Percentiles rank a stretch among this genome's conserved stretches.
Evolutionary conservation across 192 early-diverging fungal species (phyloP).

Genomic region (Haplosporangium gracile): DNA sequence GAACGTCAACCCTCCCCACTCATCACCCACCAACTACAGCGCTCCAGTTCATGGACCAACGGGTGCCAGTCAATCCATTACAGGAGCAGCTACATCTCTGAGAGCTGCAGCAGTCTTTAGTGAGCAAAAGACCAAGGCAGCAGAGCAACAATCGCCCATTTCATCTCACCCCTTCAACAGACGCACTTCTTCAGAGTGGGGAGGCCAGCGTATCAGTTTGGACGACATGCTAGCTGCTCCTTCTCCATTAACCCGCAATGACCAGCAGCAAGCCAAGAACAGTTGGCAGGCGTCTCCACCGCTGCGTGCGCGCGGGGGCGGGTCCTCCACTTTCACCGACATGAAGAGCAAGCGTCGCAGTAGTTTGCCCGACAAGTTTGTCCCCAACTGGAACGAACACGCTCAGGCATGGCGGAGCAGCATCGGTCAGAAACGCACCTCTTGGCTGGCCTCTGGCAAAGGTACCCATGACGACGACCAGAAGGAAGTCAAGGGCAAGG

Average conservation of each 20-base stretch:
- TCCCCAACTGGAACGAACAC: constrained; percentile 52
- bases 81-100: constrained; percentile 29
- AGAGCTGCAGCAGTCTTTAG: constrained; percentile 26
- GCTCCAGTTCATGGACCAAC: not conserved
- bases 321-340: constrained; percentile 18
- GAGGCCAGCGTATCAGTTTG: constrained; percentile 33
- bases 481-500: not conserved
- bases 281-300: constrained; percentile 50
- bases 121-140: constrained; percentile 3
- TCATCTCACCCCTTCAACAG: not conserved
- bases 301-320: constrained; percentile 5
- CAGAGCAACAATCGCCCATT: not conserved
- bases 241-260: not conserved
- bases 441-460: constrained; percentile 33
- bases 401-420: constrained; percentile 41
- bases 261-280: constrained; percentile 37
- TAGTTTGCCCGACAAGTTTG: constrained; percentile 54
- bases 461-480: constrained; percentile 6
- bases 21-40: constrained; percentile 15
- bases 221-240: constrained; percentile 37
- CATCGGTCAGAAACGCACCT: constrained; percentile 45
- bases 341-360: constrained; percentile 51
- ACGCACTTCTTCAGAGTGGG: constrained; percentile 20
- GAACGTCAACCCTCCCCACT: constrained; percentile 14
- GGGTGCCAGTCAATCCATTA: constrained; percentile 23